Evolutionary conservation across 257 asterid species (phyloP).

Genomic region (Capsicum rhomboideum): DNA sequence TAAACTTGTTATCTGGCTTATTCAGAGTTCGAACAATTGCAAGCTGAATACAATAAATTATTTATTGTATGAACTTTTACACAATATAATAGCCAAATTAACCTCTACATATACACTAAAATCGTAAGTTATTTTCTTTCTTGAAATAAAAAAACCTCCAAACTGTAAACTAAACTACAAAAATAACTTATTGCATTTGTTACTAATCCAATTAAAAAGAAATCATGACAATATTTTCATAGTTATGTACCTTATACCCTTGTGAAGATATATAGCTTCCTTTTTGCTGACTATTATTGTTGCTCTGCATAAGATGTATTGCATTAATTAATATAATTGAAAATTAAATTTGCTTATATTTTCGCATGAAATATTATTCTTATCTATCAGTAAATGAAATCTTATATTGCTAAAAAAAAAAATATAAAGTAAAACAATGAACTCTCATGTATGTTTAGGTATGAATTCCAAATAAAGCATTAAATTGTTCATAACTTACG

Average conservation of each 20-base stretch:
- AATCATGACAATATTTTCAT: no score
- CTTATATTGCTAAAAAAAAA: no score
- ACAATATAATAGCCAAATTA: no score
- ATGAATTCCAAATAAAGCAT: neutral
- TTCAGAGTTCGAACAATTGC: neutral
- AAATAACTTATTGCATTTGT: no score
- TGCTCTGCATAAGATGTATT: neutral
- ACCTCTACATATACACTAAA: no score
- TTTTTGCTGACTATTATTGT: neutral
- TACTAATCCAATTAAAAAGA: no score
- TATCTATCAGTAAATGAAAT: no score
- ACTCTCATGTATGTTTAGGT: neutral
- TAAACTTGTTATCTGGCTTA: neutral
- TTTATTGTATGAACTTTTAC: no score
- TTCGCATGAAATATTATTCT: no score
- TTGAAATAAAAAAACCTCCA: no score
- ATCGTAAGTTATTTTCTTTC: no score
- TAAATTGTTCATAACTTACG: neutral
- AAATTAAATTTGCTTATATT: neutral
- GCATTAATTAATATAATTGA: neutral
- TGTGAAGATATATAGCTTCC: neutral
- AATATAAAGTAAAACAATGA: neutral
- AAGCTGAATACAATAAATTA: neutral
- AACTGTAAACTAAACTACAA: no score
- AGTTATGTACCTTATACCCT: neutral